These are phyloP conservation scores for Kandelia obovata DNA, from an alignment of 345 rosid species.

Conservation along the genomic window DNA sequence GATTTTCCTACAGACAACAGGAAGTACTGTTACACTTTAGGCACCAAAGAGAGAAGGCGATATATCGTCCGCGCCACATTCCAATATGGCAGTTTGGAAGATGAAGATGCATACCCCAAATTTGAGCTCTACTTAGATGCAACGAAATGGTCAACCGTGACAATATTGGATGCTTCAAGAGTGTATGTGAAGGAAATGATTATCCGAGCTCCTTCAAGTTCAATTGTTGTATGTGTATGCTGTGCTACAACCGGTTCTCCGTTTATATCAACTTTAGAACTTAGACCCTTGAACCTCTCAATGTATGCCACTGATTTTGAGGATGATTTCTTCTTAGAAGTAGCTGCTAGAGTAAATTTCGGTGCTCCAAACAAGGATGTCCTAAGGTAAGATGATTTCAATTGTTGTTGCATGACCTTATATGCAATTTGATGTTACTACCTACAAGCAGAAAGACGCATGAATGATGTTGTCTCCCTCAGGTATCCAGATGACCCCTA, in stretches of 20 bases:
- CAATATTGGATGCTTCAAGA: conserved; percentile 59
- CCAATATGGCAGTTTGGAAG: conserved; percentile 52
- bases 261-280: conserved; percentile 83
- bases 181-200: conserved; percentile 78
- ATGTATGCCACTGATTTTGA: conserved; percentile 91
- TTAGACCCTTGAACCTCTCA: conserved; percentile 78
- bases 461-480: conserved; percentile 18
- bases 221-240: conserved; percentile 79
- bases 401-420: neutral
- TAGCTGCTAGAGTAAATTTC: conserved; percentile 89
- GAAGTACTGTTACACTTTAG: conserved; percentile 77
- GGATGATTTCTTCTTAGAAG: conserved; percentile 73
- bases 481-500: conserved; percentile 99
- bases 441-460: neutral
- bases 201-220: conserved; percentile 69
- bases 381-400: conserved; percentile 48
- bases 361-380: conserved; percentile 68
- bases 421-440: neutral
- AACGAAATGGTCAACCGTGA: conserved; percentile 88
- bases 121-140: conserved; percentile 83
- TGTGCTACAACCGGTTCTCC: conserved; percentile 91
- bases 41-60: conserved; percentile 68
- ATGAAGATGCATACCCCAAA: conserved; percentile 70
- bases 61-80: conserved; percentile 91
- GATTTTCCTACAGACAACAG: conserved; percentile 76